Conservation (phyloP, 768 basidiomycete species). For the Serendipita sp. region DNA sequence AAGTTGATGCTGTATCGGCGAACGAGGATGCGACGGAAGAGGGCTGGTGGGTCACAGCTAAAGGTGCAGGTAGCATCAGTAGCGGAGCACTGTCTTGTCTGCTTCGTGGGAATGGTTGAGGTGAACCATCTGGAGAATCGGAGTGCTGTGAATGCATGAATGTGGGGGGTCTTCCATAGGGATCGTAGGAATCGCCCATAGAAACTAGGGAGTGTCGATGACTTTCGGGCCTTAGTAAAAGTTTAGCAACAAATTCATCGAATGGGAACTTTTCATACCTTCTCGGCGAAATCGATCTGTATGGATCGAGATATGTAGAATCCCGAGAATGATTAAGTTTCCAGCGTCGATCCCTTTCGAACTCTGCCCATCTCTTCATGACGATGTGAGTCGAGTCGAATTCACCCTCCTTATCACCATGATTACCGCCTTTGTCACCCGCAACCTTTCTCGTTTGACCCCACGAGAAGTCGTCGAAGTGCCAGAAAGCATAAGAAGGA, state of each 20-base stretch:
- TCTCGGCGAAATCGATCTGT: slow-evolving; percentile 28
- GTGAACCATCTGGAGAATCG: slow-evolving; percentile 5
- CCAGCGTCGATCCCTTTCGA: slow-evolving; percentile 90
- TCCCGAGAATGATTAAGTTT: slow-evolving; percentile 79
- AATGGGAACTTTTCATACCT: slow-evolving; percentile 24
- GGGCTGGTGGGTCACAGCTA: slow-evolving; percentile 31
- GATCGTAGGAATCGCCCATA: slow-evolving; percentile 53
- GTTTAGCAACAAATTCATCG: no score
- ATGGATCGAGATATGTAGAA: slow-evolving; percentile 43
- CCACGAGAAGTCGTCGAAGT: slow-evolving; percentile 98
- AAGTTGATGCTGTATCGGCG: slow-evolving; percentile 15
- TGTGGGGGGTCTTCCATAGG: slow-evolving; percentile 14
- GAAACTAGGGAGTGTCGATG: slow-evolving; percentile 63
- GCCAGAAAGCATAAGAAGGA: slow-evolving; percentile 95
- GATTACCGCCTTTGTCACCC: slow-evolving; percentile 52
- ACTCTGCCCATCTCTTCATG: slow-evolving; percentile 99
- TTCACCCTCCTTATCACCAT: slow-evolving; percentile 91
- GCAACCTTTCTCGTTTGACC: slow-evolving; percentile 77
- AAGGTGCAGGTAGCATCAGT: slow-evolving; percentile 58
- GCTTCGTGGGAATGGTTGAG: slow-evolving; percentile 24
- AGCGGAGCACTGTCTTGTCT: slow-evolving; percentile 55
- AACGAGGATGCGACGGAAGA: slow-evolving; percentile 16
- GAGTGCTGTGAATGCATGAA: slow-evolving; percentile 1
- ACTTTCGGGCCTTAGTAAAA: slow-evolving; percentile 15
- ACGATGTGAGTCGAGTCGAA: slow-evolving; percentile 94